These are phyloP conservation scores for Eucalyptus globulus DNA, from an alignment of 345 rosid species.

Conservation along the genomic window DNA sequence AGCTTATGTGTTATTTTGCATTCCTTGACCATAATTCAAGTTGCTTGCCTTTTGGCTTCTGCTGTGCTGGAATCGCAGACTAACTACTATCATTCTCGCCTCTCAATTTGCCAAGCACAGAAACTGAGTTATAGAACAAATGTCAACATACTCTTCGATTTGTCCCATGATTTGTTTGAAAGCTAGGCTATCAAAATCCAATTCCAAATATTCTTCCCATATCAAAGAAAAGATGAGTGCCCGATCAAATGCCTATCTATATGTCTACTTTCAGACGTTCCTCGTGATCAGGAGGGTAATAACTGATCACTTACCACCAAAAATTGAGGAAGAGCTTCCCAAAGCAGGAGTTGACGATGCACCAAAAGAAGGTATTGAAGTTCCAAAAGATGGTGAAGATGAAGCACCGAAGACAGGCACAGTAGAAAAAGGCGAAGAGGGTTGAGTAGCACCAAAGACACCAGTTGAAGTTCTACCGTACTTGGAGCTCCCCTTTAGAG, in stretches of 20 bases:
- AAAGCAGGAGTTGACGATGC: too few species aligned
- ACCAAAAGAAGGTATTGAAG: slow-evolving; percentile 57
- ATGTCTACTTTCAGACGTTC: not conserved
- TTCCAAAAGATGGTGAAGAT: slow-evolving; percentile 63
- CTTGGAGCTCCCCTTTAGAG: slow-evolving; percentile 58
- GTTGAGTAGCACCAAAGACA: slow-evolving; percentile 58
- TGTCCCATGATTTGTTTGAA: not conserved
- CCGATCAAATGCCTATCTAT: not conserved
- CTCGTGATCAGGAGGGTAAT: not conserved
- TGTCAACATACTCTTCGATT: not conserved
- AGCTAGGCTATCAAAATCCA: not conserved
- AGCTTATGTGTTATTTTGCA: not conserved
- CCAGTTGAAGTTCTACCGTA: slow-evolving; percentile 87
- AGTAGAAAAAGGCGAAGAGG: slow-evolving; percentile 66
- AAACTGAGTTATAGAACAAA: not conserved
- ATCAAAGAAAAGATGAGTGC: not conserved
- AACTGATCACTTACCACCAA: slow-evolving; percentile 34
- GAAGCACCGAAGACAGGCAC: slow-evolving; percentile 61
- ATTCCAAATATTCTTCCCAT: not conserved
- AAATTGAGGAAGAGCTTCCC: slow-evolving; percentile 43
- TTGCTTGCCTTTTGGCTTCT: not conserved
- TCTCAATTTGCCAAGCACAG: not conserved
- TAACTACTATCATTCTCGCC: not conserved
- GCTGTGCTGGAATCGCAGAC: not conserved
- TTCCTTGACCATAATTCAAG: not conserved